These are phyloP conservation scores for Aspergillus sp. DNA, from an alignment of 2,329 filamentous ascomycete species.

Conservation along the genomic window DNA sequence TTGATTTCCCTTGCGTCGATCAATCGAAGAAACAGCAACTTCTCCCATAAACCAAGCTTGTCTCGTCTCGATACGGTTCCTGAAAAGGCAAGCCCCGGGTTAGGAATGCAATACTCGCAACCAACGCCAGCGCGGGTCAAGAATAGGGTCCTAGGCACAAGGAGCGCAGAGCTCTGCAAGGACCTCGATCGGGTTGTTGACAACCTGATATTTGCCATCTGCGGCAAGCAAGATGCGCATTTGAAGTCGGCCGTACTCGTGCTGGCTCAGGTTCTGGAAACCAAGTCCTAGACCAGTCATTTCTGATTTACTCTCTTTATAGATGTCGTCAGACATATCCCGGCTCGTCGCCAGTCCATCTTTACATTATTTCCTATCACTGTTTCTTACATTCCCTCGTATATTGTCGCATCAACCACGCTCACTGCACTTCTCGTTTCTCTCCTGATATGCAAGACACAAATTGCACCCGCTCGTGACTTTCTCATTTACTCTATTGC, in stretches of 20 bases:
- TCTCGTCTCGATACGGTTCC: constrained; percentile 31
- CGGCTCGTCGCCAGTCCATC: constrained; percentile 7
- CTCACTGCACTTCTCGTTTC: constrained; percentile 1
- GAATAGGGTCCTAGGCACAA: constrained; percentile 30
- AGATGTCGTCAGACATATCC: not conserved
- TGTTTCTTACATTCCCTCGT: constrained; percentile 1
- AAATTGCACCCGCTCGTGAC: constrained; percentile 8
- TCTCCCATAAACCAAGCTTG: constrained; percentile 20
- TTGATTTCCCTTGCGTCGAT: constrained; percentile 30
- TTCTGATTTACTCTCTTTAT: not conserved
- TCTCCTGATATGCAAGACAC: not conserved
- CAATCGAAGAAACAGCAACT: constrained; percentile 23
- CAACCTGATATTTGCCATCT: constrained; percentile 35
- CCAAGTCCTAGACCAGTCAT: constrained; percentile 20
- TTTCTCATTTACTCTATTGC: not conserved
- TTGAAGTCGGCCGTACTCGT: constrained; percentile 39
- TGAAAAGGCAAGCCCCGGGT: constrained; percentile 32
- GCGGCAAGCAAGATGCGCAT: constrained; percentile 34
- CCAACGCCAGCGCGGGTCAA: constrained; percentile 26
- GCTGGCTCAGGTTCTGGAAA: constrained; percentile 39
- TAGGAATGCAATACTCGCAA: constrained; percentile 32
- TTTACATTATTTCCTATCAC: constrained; percentile 5
- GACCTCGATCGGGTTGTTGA: constrained; percentile 37
- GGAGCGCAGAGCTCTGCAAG: constrained; percentile 30
- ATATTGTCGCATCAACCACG: not conserved